These are phyloP conservation scores for Tanacetum coccineum DNA, from an alignment of 129 eudicot genomes.

Conservation along the genomic window DNA sequence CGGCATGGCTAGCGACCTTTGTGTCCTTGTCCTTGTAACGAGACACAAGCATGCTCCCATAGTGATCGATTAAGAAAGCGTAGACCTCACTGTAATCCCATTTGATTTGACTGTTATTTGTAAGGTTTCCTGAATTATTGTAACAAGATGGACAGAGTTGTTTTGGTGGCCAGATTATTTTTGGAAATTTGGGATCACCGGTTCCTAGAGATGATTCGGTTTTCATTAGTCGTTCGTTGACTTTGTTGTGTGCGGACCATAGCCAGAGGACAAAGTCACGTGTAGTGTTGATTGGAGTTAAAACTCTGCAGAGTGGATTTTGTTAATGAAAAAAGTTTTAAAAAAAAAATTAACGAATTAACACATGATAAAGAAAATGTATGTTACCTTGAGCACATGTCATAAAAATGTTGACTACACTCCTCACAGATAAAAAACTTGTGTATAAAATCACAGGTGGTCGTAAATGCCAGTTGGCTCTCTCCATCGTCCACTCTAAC, in stretches of 20 bases:
- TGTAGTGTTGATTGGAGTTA: conserved; percentile 57
- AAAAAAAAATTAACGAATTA: background rate
- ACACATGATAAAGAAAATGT: background rate
- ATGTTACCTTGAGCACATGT: conserved; percentile 72
- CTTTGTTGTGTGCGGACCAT: conserved; percentile 79
- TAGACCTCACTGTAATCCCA: conserved; percentile 75
- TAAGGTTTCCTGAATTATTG: background rate
- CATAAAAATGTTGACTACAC: conserved; percentile 76
- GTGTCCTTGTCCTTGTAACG: conserved; percentile 44
- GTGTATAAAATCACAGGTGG: conserved; percentile 73
- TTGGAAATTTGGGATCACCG: conserved; percentile 80
- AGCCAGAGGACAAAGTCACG: conserved; percentile 76
- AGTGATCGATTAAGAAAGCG: conserved; percentile 54
- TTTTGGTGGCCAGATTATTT: conserved; percentile 70
- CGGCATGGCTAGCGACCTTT: conserved; percentile 24
- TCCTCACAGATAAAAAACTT: conserved; percentile 84
- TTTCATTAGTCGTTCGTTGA: conserved; percentile 63
- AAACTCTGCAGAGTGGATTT: conserved; percentile 43
- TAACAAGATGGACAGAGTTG: conserved; percentile 78
- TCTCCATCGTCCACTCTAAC: conserved; percentile 86
- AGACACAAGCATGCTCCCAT: conserved; percentile 50
- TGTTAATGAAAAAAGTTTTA: background rate
- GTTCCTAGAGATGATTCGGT: conserved; percentile 58
- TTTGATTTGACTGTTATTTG: conserved; percentile 17
- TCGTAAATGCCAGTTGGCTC: conserved; percentile 62